These are phyloP conservation scores for Raffaelea ambrosiae DNA, from an alignment of 2,329 filamentous ascomycete species.

Conservation along the genomic window DNA sequence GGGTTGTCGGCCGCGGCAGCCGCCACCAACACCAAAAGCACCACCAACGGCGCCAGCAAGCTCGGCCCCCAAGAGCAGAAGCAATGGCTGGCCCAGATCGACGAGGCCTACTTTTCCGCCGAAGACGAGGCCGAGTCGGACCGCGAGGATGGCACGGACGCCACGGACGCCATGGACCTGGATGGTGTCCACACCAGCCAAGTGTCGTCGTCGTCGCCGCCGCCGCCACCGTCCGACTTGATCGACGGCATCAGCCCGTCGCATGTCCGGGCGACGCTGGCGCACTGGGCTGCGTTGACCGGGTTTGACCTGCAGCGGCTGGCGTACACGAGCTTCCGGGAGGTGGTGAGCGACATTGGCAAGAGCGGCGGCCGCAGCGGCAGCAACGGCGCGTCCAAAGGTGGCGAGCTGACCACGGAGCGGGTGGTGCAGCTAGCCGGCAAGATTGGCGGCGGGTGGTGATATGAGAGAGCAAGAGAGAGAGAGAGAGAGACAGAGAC, in stretches of 20 bases:
- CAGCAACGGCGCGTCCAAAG: constrained; percentile 24
- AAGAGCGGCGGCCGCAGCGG: constrained; percentile 35
- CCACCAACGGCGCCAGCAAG: constrained; percentile 35
- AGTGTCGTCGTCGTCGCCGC: no score
- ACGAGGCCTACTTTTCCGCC: constrained; percentile 83
- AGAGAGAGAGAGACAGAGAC: no score
- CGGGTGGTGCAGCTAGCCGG: constrained; percentile 81
- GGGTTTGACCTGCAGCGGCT: constrained; percentile 63
- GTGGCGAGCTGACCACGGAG: constrained; percentile 61
- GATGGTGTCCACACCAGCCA: background rate
- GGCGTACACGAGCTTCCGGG: constrained; percentile 78
- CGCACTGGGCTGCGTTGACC: constrained; percentile 68
- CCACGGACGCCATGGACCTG: background rate
- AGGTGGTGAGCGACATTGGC: constrained; percentile 91
- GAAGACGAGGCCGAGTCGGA: constrained; percentile 26
- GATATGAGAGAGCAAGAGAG: constrained; percentile 14
- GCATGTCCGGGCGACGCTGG: constrained; percentile 59
- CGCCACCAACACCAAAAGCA: no score
- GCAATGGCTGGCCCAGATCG: constrained; percentile 71
- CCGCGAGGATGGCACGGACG: constrained; percentile 1
- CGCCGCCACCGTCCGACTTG: background rate
- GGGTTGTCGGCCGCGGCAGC: no score
- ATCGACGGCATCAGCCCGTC: constrained; percentile 59
- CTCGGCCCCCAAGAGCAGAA: constrained; percentile 74
- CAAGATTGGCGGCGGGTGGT: constrained; percentile 93